A percentile compares a stretch with the other conserved stretches of the same genome.
These are phyloP conservation scores for Monosporozyma aerobia DNA, from an alignment of 805 yeast species.

Conservation along the genomic window DNA sequence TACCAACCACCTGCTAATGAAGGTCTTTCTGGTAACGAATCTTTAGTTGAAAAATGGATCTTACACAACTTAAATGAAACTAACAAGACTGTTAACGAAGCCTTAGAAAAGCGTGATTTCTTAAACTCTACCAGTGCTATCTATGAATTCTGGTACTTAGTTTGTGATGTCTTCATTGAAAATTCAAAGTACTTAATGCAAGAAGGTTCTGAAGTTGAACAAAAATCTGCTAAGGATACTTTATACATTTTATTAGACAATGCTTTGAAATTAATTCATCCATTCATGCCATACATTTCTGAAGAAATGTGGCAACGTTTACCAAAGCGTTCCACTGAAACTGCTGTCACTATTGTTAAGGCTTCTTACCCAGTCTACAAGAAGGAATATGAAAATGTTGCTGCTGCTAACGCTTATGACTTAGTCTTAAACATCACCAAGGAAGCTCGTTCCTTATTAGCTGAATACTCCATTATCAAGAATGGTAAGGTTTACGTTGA, in stretches of 20 bases:
- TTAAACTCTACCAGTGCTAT: constrained; percentile 77
- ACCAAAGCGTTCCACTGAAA: constrained; percentile 74
- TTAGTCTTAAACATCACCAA: constrained; percentile 78
- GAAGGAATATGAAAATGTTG: constrained; percentile 49
- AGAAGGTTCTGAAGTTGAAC: constrained; percentile 81
- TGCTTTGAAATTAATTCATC: constrained; percentile 86
- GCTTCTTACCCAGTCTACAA: constrained; percentile 70
- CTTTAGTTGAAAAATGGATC: constrained; percentile 95
- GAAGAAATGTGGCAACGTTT: constrained; percentile 99
- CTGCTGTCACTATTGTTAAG: constrained; percentile 59
- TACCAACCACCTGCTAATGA: constrained; percentile 68
- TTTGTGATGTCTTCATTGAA: constrained; percentile 97
- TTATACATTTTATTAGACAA: constrained; percentile 87
- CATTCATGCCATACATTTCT: constrained; percentile 95
- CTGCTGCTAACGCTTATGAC: constrained; percentile 70
- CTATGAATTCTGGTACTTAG: constrained; percentile 90
- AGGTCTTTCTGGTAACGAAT: constrained; percentile 64
- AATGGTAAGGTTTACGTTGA: constrained; percentile 82
- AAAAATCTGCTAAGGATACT: constrained; percentile 87
- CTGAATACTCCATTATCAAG: constrained; percentile 84
- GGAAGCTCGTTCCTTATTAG: constrained; percentile 81
- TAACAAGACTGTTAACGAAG: constrained; percentile 50
- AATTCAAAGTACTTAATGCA: constrained; percentile 87
- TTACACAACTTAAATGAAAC: constrained; percentile 73
- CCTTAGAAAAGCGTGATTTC: constrained; percentile 80